These are phyloP conservation scores for Tarenaya hassleriana DNA, from an alignment of 345 rosid species.

Conservation along the genomic window DNA sequence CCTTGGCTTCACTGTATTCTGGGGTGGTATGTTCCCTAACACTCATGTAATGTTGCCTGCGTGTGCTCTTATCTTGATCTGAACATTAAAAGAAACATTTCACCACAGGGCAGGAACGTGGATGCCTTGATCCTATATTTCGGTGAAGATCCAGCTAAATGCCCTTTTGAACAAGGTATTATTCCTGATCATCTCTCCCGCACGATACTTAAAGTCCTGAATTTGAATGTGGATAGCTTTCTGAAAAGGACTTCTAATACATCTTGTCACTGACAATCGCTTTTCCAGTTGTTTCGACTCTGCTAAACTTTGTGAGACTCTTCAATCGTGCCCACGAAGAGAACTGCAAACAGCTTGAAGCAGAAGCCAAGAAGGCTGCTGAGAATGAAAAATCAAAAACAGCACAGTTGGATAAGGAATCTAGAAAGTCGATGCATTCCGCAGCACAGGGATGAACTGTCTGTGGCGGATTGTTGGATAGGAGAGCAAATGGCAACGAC, in stretches of 20 bases:
- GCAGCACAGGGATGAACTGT: too few species aligned
- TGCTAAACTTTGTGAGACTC: constrained; percentile 66
- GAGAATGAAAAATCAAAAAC: constrained; percentile 42
- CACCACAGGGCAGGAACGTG: constrained; percentile 68
- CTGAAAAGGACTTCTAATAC: constrained; percentile 3
- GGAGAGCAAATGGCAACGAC: too few species aligned
- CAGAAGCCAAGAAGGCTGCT: constrained; percentile 52
- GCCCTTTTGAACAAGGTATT: constrained; percentile 88
- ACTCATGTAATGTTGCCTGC: not conserved
- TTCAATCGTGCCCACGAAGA: constrained; percentile 76
- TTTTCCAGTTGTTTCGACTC: constrained; percentile 64
- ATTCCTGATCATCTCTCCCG: constrained; percentile 10
- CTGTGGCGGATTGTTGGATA: too few species aligned
- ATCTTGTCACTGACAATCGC: constrained; percentile 8
- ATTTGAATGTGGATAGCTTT: not conserved
- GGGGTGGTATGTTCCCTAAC: constrained; percentile 56
- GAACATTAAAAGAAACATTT: not conserved
- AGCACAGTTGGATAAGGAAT: constrained; percentile 35
- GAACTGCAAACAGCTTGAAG: constrained; percentile 69
- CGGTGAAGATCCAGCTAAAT: constrained; percentile 94
- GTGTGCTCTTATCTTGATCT: not conserved
- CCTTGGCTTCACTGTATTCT: constrained; percentile 73
- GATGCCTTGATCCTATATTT: constrained; percentile 87
- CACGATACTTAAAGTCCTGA: too few species aligned
- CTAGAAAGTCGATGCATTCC: constrained; percentile 21